Evolutionary conservation across 495 filamentous ascomycete species (phyloP).

Genomic region (Thermothielavioides terrestris): DNA sequence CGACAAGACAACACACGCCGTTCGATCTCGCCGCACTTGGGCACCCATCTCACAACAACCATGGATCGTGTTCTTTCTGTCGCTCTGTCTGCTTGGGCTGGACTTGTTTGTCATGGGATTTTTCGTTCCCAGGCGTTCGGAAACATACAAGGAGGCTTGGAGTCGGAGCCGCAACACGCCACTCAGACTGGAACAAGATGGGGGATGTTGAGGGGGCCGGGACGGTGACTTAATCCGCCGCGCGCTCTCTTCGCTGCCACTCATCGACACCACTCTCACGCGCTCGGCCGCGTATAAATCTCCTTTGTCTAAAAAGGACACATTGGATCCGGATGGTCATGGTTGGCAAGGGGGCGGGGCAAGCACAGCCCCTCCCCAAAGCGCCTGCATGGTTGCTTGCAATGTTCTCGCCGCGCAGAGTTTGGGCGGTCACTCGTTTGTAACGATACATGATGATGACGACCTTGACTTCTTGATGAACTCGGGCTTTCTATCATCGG

Average conservation of each 20-base stretch:
- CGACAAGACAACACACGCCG: constrained; percentile 8
- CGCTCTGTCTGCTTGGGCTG: constrained; percentile 11
- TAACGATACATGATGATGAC: constrained; percentile 17
- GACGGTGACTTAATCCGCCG: not conserved
- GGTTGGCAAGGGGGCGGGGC: constrained; percentile 7
- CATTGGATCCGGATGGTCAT: constrained; percentile 12
- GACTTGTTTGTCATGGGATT: constrained; percentile 10
- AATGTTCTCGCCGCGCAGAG: constrained; percentile 3
- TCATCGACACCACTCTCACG: constrained; percentile 9
- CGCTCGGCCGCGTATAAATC: constrained; percentile 9
- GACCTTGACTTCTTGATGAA: constrained; percentile 10
- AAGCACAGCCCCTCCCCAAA: not conserved
- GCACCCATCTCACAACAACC: constrained; percentile 12
- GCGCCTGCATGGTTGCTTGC: constrained; percentile 16
- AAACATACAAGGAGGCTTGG: constrained; percentile 8
- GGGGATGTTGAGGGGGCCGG: not conserved
- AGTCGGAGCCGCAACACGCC: constrained; percentile 10
- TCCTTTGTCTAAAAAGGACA: constrained; percentile 11
- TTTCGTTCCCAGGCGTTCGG: constrained; percentile 12
- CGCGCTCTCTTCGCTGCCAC: constrained; percentile 3
- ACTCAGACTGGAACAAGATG: constrained; percentile 18
- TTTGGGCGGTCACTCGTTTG: constrained; percentile 14
- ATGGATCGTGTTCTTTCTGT: constrained; percentile 16
- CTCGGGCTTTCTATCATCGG: constrained; percentile 6
- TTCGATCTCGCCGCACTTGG: constrained; percentile 2